Percentiles rank a stretch among this genome's conserved stretches.
phyloP scores from a whole-genome alignment of 176 grass and related monocot genomes.

The Carex parvula region DNA sequence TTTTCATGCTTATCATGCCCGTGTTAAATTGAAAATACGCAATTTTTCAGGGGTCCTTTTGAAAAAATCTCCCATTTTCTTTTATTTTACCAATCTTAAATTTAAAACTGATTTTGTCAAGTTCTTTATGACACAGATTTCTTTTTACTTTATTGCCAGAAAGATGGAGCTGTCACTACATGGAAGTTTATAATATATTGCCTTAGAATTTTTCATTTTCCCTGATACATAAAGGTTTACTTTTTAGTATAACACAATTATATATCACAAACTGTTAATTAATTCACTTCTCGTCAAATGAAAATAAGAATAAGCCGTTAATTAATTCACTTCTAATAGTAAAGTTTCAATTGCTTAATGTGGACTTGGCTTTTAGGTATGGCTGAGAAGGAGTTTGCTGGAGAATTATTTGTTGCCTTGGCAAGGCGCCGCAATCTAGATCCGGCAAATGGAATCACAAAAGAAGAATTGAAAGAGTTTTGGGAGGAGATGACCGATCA shows the following conservation, averaged over 20 bases:
- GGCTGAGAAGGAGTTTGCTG: slow-evolving; percentile 90
- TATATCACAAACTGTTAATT: background rate
- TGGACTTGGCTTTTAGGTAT: slow-evolving; percentile 46
- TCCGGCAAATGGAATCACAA: slow-evolving; percentile 52
- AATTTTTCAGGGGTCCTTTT: background rate
- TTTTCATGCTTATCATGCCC: background rate
- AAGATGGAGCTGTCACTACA: background rate
- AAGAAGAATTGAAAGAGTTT: slow-evolving; percentile 82
- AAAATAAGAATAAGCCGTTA: background rate
- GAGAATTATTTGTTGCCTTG: slow-evolving; percentile 77
- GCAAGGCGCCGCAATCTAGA: slow-evolving; percentile 61
- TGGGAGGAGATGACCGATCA: slow-evolving; percentile 98
- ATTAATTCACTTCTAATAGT: background rate
- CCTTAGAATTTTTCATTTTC: background rate
- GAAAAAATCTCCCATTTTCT: background rate
- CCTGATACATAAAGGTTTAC: background rate
- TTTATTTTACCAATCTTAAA: background rate
- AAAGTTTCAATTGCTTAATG: background rate
- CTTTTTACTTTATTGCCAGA: slow-evolving; percentile 15
- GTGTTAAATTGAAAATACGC: background rate
- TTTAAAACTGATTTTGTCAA: background rate
- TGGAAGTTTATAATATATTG: background rate
- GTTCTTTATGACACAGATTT: slow-evolving; percentile 11
- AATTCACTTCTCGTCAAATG: background rate
- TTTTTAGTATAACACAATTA: background rate